Conservation (phyloP, 1,284 basidiomycete genomes). For the Pisolithus thermaeus region DNA sequence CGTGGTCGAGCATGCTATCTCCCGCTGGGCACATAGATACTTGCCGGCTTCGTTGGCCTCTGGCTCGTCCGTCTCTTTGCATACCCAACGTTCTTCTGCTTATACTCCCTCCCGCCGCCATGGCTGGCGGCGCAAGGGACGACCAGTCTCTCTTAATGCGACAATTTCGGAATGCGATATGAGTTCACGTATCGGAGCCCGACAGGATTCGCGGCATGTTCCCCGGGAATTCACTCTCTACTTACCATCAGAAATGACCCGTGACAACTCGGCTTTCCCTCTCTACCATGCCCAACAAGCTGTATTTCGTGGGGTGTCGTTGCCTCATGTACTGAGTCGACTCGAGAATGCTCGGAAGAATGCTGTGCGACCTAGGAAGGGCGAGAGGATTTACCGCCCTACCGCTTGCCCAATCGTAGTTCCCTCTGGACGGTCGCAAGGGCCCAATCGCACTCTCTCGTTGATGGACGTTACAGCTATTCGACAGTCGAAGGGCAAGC, state of each 20-base stretch:
- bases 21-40: conserved; percentile 45
- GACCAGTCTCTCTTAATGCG: conserved; percentile 41
- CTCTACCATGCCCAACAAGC: conserved; percentile 18
- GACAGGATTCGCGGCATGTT: conserved; percentile 51
- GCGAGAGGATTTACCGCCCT: conserved; percentile 28
- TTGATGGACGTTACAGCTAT: conserved; percentile 23
- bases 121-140: conserved; percentile 37
- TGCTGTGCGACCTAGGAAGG: conserved; percentile 22
- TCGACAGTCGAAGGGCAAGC: conserved; percentile 38
- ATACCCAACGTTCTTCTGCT: conserved; percentile 39
- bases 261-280: neutral
- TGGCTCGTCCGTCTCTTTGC: conserved; percentile 39
- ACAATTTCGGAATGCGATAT: conserved; percentile 55
- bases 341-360: conserved; percentile 51
- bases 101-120: conserved; percentile 34
- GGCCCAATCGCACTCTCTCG: conserved; percentile 26
- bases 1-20: conserved; percentile 49
- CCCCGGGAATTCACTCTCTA: conserved; percentile 67
- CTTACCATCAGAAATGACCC: conserved; percentile 36
- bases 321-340: conserved; percentile 49
- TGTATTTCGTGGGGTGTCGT: conserved; percentile 50
- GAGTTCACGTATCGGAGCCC: conserved; percentile 52
- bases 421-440: conserved; percentile 27
- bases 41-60: conserved; percentile 37
- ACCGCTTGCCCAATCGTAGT: conserved; percentile 20